These are phyloP conservation scores for Malassezia sympodialis DNA, from an alignment of 1,284 basidiomycete genomes.

Conservation along the genomic window DNA sequence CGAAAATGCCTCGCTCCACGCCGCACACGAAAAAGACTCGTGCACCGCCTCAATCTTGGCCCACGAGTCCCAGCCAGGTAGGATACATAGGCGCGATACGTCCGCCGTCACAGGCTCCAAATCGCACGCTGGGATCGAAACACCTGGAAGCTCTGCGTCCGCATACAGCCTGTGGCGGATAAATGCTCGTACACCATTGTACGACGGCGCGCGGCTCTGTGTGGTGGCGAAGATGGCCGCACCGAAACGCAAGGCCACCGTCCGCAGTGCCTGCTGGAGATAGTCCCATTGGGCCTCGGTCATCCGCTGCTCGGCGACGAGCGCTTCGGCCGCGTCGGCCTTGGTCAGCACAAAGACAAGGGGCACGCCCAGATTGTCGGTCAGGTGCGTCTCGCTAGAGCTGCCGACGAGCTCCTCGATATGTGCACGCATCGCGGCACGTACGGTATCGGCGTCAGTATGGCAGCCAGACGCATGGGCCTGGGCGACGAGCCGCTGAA, in stretches of 20 bases:
- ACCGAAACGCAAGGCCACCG: slow-evolving; percentile 84
- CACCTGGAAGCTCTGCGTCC: slow-evolving; percentile 45
- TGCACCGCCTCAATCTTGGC: slow-evolving; percentile 84
- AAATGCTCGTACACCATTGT: slow-evolving; percentile 72
- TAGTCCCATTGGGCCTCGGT: slow-evolving; percentile 88
- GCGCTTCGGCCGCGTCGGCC: slow-evolving; percentile 46
- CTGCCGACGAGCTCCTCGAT: neutral
- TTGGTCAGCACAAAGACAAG: slow-evolving; percentile 81
- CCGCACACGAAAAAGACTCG: slow-evolving; percentile 71
- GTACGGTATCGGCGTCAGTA: slow-evolving; percentile 56
- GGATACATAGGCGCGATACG: slow-evolving; percentile 79
- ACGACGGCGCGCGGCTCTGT: slow-evolving; percentile 62
- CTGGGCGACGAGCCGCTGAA: slow-evolving; percentile 10
- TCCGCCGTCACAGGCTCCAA: slow-evolving; percentile 74
- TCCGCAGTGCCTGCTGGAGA: slow-evolving; percentile 83
- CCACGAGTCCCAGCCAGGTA: slow-evolving; percentile 94
- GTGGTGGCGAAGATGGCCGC: slow-evolving; percentile 86
- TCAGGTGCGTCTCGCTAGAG: slow-evolving; percentile 11
- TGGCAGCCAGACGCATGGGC: slow-evolving; percentile 4
- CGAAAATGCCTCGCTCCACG: slow-evolving; percentile 6
- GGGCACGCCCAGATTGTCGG: slow-evolving; percentile 61
- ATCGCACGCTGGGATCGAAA: slow-evolving; percentile 54
- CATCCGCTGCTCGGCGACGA: slow-evolving; percentile 49
- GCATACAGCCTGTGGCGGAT: slow-evolving; percentile 73
- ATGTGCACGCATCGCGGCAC: slow-evolving; percentile 51